Percentiles rank a stretch among this genome's conserved stretches.
Evolutionary conservation across 2,329 filamentous ascomycete genomes (phyloP).

Genomic region (Knufia fluminis): DNA sequence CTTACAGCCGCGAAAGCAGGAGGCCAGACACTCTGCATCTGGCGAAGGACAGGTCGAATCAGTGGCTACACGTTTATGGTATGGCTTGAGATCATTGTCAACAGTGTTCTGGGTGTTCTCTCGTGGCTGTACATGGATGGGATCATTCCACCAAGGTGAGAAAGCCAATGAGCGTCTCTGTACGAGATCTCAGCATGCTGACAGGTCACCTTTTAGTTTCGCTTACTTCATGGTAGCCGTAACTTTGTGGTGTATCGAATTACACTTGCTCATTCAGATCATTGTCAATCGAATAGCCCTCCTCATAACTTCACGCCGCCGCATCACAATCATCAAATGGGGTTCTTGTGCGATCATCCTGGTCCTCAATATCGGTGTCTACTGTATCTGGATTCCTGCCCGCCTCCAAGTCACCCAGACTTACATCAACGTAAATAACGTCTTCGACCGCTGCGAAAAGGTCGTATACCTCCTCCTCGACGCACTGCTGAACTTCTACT

Average conservation of each 20-base stretch:
- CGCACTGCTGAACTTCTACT: constrained; percentile 45
- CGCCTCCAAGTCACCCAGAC: constrained; percentile 35
- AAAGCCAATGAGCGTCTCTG: too few species aligned
- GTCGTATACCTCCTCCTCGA: constrained; percentile 44
- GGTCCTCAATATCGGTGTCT: constrained; percentile 45
- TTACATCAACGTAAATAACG: constrained; percentile 39
- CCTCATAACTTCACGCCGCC: constrained; percentile 32
- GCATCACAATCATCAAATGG: constrained; percentile 38
- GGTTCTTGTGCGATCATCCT: constrained; percentile 38
- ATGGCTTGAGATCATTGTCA: background rate
- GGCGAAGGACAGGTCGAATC: background rate
- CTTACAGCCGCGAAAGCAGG: background rate
- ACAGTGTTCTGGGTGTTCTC: background rate
- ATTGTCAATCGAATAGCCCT: constrained; percentile 33
- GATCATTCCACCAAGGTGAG: background rate
- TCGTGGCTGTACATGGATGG: constrained; percentile 4
- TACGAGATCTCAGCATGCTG: too few species aligned
- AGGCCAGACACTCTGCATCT: background rate
- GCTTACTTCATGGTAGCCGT: constrained; percentile 4
- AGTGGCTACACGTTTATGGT: background rate
- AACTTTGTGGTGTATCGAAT: constrained; percentile 24
- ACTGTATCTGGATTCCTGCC: constrained; percentile 46
- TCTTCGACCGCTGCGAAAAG: constrained; percentile 48
- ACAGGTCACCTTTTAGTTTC: background rate
- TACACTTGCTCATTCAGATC: constrained; percentile 37